A percentile compares a stretch with the other conserved stretches of the same genome.
These are phyloP conservation scores for Aspergillus panamensis DNA, from an alignment of 495 filamentous ascomycete species.

Conservation along the genomic window DNA sequence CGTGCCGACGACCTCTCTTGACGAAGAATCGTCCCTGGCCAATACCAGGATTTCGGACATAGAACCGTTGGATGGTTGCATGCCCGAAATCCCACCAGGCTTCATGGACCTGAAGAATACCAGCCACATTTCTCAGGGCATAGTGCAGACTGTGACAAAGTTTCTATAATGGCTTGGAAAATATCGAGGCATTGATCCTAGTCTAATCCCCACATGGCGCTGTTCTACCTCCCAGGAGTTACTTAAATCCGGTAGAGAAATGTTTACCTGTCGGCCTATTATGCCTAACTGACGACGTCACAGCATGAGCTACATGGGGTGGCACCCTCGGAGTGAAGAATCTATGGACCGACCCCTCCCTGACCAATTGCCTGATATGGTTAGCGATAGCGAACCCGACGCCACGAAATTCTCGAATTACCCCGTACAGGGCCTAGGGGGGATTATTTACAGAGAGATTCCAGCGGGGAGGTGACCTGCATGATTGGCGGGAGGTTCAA, in stretches of 20 bases:
- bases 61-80: not conserved
- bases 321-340: not conserved
- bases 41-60: not conserved
- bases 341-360: not conserved
- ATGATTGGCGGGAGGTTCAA: not conserved
- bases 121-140: not conserved
- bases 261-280: not conserved
- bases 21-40: too few relatives aligned
- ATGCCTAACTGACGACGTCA: not conserved
- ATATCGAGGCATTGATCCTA: not conserved
- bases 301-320: conserved; percentile 2
- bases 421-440: not conserved
- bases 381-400: not conserved
- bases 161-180: not conserved
- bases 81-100: not conserved
- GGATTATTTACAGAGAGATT: not conserved
- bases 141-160: not conserved
- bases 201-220: not conserved
- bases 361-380: not conserved
- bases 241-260: not conserved
- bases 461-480: not conserved
- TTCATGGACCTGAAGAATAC: not conserved
- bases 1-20: not conserved
- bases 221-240: not conserved
- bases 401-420: not conserved